Evolutionary conservation across 2,329 filamentous ascomycete species (phyloP).

Genomic region (Calonectria pauciramosa): DNA sequence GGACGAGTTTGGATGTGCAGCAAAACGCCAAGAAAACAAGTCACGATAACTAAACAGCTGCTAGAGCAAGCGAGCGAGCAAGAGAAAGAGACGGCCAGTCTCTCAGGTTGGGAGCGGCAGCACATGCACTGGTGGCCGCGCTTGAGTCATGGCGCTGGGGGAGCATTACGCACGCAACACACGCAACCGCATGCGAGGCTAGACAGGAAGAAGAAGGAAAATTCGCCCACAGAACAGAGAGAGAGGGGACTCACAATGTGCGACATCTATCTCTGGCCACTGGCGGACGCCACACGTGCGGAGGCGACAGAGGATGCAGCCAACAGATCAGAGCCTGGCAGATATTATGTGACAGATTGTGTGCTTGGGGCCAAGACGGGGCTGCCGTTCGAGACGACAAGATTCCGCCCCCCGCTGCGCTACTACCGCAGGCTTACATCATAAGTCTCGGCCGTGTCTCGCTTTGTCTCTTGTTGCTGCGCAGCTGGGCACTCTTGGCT

Average conservation of each 20-base stretch:
- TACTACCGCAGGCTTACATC: slow-evolving; percentile 12
- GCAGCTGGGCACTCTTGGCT: not conserved
- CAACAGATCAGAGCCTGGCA: not conserved
- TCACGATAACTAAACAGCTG: not conserved
- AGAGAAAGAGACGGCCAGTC: not conserved
- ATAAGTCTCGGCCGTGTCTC: slow-evolving; percentile 15
- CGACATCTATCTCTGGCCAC: not conserved
- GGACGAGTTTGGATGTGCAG: not conserved
- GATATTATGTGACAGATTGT: not conserved
- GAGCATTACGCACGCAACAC: not conserved
- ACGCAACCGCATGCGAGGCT: not conserved
- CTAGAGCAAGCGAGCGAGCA: not conserved
- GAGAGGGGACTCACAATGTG: not conserved
- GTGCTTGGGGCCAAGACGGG: not conserved
- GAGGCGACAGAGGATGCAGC: not conserved
- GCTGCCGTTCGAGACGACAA: not conserved
- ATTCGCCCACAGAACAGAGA: not conserved
- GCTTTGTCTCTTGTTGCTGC: not conserved
- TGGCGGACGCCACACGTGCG: slow-evolving; percentile 1
- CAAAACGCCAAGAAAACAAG: slow-evolving; percentile 2
- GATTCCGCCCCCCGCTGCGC: not conserved
- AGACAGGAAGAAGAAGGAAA: not conserved
- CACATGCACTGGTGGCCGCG: not conserved
- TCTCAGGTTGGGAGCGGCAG: not conserved
- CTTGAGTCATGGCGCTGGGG: not conserved